These are phyloP conservation scores for Vitis rotundifolia DNA, from an alignment of 164 flowering plant genomes.

Conservation along the genomic window DNA sequence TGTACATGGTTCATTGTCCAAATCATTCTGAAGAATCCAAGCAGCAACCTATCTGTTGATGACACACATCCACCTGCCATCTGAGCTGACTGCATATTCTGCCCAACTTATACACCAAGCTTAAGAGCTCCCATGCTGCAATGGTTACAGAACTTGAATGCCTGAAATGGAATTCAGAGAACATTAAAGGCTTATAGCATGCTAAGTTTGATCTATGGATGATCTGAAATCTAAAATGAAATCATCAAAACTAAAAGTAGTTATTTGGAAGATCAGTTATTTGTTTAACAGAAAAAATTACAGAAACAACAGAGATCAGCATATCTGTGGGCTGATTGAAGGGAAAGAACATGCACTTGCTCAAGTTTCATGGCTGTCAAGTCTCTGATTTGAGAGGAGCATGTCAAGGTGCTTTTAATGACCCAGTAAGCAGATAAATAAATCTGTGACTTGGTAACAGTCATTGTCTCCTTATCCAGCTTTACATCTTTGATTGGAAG, in stretches of 20 bases:
- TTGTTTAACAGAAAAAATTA: no score
- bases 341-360: conserved; percentile 85
- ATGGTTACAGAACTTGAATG: conserved; percentile 22
- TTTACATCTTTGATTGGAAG: conserved; percentile 33
- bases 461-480: conserved; percentile 29
- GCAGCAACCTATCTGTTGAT: conserved; percentile 52
- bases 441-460: conserved; percentile 35
- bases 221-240: no score
- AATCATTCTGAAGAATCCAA: conserved; percentile 2
- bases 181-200: neutral
- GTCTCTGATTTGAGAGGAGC: conserved; percentile 48
- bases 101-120: conserved; percentile 45
- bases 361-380: conserved; percentile 43
- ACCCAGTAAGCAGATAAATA: conserved; percentile 71
- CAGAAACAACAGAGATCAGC: neutral
- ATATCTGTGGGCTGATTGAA: conserved; percentile 3
- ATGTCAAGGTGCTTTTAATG: conserved; percentile 50
- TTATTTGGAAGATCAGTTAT: no score
- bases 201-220: neutral
- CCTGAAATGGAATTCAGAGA: conserved; percentile 33
- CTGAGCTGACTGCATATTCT: conserved; percentile 35
- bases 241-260: no score
- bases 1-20: neutral
- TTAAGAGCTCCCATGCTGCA: conserved; percentile 64
- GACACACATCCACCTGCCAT: conserved; percentile 43